These are phyloP conservation scores for California macrophylla DNA, from an alignment of 441 rosid genomes.

Conservation along the genomic window DNA sequence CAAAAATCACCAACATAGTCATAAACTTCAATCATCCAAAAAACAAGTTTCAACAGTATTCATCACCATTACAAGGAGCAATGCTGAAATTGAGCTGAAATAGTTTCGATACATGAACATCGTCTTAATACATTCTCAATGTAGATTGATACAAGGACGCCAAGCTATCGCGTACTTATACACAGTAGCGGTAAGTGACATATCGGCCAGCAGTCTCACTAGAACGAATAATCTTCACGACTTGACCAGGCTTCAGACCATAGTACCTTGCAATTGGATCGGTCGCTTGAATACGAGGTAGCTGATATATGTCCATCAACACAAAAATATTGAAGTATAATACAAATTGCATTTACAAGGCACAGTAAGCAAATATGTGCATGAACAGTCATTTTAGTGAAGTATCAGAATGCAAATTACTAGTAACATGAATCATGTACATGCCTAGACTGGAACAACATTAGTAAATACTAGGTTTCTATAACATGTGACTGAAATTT, in stretches of 20 bases:
- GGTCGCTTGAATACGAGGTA: slow-evolving; percentile 44
- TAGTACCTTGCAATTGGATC: slow-evolving; percentile 49
- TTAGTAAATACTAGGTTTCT: not conserved
- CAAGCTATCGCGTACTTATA: slow-evolving; percentile 19
- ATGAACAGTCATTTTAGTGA: not conserved
- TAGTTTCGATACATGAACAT: not conserved
- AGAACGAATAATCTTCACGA: slow-evolving; percentile 42
- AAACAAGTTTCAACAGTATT: too few species aligned
- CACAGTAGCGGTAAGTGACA: slow-evolving; percentile 41
- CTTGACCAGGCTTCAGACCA: slow-evolving; percentile 49
- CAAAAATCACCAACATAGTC: not conserved
- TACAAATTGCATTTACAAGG: not conserved
- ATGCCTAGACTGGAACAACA: too few species aligned
- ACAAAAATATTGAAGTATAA: not conserved
- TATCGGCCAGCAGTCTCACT: slow-evolving; percentile 46
- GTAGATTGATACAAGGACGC: not conserved
- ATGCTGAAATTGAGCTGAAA: not conserved
- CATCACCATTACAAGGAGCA: too few species aligned
- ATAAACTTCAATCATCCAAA: too few species aligned
- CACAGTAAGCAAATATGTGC: not conserved
- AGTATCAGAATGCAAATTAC: too few species aligned
- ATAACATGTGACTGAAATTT: too few species aligned
- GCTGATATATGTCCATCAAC: slow-evolving; percentile 24
- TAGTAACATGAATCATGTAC: too few species aligned
- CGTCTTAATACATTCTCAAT: too few species aligned